Evolutionary conservation across 179 eudicot genomes (phyloP), one percentile per base, ranked within the genome.

Genomic region (Camellia oleifera): DNA sequence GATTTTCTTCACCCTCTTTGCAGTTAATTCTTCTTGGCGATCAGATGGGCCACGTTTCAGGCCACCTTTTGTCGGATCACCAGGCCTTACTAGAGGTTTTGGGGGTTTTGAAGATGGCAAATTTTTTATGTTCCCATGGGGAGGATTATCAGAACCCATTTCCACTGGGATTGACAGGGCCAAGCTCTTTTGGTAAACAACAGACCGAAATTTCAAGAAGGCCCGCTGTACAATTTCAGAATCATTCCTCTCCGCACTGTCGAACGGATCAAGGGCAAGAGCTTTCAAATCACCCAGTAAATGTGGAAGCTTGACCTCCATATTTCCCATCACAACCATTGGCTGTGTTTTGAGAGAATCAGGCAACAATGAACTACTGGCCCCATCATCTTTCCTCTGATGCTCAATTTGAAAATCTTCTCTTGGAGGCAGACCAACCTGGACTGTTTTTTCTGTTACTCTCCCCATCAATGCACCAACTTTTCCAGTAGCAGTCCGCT

Each of bases 1-100:
- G 18, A 90, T 75, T 81, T 88, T 91, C 85, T 91, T 94, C 66
- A 86, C 76, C 84, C 86, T 89, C 83, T 91, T 90, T 15, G 84
- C 86, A 71, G 89, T 87, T 23, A 83, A 74, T 81, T 88, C 96
- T 75, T 91, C 97, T 72, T 87, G 95, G 44, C 89, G 93, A 79
- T 89, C 97, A 7, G 95, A 90, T 46, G 91, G 94, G 53, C 85
- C 85, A 18, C 96, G 92, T 74, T 96, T 96, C 66, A 86, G 84
- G 71, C 93, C 92, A 13, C 80, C 87, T 84, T 85, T 90, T 5
- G 87, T 83, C 17, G 92, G 87, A 74, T 94, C 94, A 11, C 87
- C 95, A 23, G 74, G 80, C 78, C 88, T 88, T 9, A 77, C 79
- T 17, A 75, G 60, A 78, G 85, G 85, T 85, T 82, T 89, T 52